phyloP scores from a whole-genome alignment of 345 rosid genomes.

The Eucalyptus microcorys region DNA sequence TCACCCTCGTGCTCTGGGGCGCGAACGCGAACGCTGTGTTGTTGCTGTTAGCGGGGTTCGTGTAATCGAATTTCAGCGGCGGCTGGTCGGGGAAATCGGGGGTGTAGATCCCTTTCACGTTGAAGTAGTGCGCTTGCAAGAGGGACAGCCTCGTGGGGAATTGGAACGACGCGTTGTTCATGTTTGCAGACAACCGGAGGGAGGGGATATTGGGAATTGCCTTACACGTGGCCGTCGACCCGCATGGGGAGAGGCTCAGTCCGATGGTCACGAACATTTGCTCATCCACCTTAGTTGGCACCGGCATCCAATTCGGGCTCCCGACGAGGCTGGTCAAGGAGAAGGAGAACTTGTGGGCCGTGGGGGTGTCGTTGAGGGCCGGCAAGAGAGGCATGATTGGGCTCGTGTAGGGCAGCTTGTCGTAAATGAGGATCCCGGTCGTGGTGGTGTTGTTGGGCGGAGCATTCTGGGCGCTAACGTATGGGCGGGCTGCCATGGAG shows the following conservation, averaged over 20 bases:
- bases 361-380: slow-evolving; percentile 46
- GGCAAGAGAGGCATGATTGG: slow-evolving; percentile 65
- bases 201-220: background rate
- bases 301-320: slow-evolving; percentile 54
- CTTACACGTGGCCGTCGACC: slow-evolving; percentile 38
- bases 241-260: slow-evolving; percentile 30
- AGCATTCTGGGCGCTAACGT: background rate
- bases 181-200: slow-evolving; percentile 41
- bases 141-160: slow-evolving; percentile 31
- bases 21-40: background rate
- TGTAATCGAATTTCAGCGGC: slow-evolving; percentile 47
- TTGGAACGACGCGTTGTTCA: slow-evolving; percentile 65
- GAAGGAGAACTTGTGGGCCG: slow-evolving; percentile 48
- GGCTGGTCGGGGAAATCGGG: slow-evolving; percentile 57
- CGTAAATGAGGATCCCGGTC: background rate
- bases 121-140: slow-evolving; percentile 44
- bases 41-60: slow-evolving; percentile 9
- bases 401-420: background rate
- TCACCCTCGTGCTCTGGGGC: background rate
- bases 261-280: slow-evolving; percentile 64
- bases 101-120: slow-evolving; percentile 47
- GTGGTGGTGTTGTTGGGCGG: background rate
- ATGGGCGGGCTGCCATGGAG: slow-evolving; percentile 1
- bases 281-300: slow-evolving; percentile 51
- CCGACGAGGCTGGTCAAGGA: slow-evolving; percentile 25